These are phyloP conservation scores for Rhizopogon rudus DNA, from an alignment of 768 basidiomycete species.

Conservation along the genomic window DNA sequence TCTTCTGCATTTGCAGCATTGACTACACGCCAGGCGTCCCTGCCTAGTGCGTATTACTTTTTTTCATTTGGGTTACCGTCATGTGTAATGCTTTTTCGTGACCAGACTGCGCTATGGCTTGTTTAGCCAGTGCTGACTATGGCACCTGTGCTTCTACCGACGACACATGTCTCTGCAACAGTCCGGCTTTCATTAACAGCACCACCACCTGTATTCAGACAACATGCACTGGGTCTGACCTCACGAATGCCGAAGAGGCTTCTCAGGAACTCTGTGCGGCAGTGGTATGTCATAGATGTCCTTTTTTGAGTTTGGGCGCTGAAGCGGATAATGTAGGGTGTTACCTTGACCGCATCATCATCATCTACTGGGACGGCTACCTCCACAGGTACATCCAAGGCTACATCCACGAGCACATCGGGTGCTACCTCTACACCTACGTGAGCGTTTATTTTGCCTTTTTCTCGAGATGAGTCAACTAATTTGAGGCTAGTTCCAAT, in stretches of 20 bases:
- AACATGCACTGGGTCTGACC: conserved; percentile 44
- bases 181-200: conserved; percentile 36
- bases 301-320: not conserved
- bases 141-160: conserved; percentile 46
- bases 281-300: conserved; percentile 38
- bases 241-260: conserved; percentile 34
- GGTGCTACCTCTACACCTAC: not conserved
- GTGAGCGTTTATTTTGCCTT: conserved; percentile 3
- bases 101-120: conserved; percentile 48
- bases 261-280: conserved; percentile 41
- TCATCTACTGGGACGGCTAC: conserved; percentile 9
- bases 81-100: not conserved
- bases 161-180: conserved; percentile 54
- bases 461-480: not conserved
- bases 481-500: not conserved
- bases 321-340: conserved; percentile 35
- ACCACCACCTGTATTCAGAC: conserved; percentile 44
- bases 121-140: conserved; percentile 39
- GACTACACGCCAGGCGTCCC: conserved; percentile 11
- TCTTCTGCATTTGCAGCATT: conserved; percentile 15
- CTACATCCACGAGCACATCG: not conserved
- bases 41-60: conserved; percentile 16
- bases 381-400: conserved; percentile 2
- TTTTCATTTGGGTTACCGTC: not conserved
- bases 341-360: conserved; percentile 35